Conservation (phyloP, 345 rosid species). For the Streptanthus diversifolius region DNA sequence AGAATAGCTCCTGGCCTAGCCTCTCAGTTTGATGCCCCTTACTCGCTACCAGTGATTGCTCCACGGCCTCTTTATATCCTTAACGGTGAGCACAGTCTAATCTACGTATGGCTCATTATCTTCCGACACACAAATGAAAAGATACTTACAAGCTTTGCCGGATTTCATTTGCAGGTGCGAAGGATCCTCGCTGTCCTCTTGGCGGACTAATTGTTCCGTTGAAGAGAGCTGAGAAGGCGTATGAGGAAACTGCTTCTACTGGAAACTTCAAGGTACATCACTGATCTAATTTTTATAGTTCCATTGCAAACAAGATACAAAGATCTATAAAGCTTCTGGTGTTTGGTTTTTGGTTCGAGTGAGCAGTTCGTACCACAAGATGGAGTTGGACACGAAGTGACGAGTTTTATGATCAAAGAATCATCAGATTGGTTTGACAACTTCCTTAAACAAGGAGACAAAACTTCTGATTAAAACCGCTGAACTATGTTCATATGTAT, state of each 20-base stretch:
- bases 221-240: slow-evolving; percentile 45
- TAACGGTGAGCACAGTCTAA: slow-evolving; percentile 46
- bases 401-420: slow-evolving; percentile 66
- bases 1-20: slow-evolving; percentile 90
- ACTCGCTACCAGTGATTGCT: slow-evolving; percentile 63
- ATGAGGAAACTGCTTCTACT: slow-evolving; percentile 35
- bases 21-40: slow-evolving; percentile 64
- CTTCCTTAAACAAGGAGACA: slow-evolving; percentile 39
- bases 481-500: background rate
- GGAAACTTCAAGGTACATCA: slow-evolving; percentile 53
- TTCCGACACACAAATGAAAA: background rate
- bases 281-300: background rate
- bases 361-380: slow-evolving; percentile 63
- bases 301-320: background rate
- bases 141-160: background rate
- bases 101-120: background rate
- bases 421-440: slow-evolving; percentile 76
- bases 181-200: slow-evolving; percentile 80
- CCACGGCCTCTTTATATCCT: slow-evolving; percentile 69
- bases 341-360: background rate
- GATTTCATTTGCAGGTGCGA: slow-evolving; percentile 43
- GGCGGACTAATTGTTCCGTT: slow-evolving; percentile 55
- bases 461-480: background rate
- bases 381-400: slow-evolving; percentile 64
- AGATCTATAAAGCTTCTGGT: background rate